phyloP scores from a whole-genome alignment of 805 yeast species.

The Saccharomycopsis synnaedendra region DNA sequence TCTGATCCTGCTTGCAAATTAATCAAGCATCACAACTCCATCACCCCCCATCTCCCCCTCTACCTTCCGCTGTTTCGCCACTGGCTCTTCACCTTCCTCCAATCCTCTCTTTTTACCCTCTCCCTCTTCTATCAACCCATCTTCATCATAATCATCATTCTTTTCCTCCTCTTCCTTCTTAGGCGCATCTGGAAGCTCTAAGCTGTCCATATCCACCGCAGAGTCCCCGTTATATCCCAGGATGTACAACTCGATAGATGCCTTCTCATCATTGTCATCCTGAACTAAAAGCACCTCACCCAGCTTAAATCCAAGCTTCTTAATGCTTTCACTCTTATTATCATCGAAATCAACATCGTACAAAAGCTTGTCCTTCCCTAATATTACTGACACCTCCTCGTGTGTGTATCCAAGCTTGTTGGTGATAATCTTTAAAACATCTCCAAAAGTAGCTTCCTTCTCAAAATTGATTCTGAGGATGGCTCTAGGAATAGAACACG shows the following conservation, averaged over 20 bases:
- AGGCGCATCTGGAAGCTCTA: slow-evolving; percentile 8
- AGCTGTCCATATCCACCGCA: not conserved
- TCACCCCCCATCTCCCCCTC: slow-evolving; percentile 1
- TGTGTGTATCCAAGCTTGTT: slow-evolving; percentile 46
- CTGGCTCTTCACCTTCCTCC: not conserved
- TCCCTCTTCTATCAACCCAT: not conserved
- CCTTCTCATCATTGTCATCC: slow-evolving; percentile 67
- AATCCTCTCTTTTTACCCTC: not conserved
- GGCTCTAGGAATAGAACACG: slow-evolving; percentile 48
- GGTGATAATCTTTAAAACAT: slow-evolving; percentile 41
- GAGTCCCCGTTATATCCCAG: slow-evolving; percentile 13
- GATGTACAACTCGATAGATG: slow-evolving; percentile 52
- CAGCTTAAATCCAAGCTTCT: slow-evolving; percentile 38
- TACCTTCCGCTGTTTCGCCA: slow-evolving; percentile 4
- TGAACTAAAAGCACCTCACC: slow-evolving; percentile 62
- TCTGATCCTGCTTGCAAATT: too few relatives aligned
- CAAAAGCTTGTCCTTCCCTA: slow-evolving; percentile 49
- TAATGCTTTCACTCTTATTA: slow-evolving; percentile 38
- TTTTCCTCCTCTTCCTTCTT: not conserved
- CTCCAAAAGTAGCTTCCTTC: slow-evolving; percentile 29
- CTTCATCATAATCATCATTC: not conserved
- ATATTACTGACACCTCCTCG: slow-evolving; percentile 38
- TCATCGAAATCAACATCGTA: slow-evolving; percentile 89
- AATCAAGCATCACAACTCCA: not conserved
- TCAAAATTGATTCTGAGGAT: slow-evolving; percentile 27